These are phyloP conservation scores for Trametes sp. DNA, from an alignment of 1,284 basidiomycete species.

Conservation along the genomic window DNA sequence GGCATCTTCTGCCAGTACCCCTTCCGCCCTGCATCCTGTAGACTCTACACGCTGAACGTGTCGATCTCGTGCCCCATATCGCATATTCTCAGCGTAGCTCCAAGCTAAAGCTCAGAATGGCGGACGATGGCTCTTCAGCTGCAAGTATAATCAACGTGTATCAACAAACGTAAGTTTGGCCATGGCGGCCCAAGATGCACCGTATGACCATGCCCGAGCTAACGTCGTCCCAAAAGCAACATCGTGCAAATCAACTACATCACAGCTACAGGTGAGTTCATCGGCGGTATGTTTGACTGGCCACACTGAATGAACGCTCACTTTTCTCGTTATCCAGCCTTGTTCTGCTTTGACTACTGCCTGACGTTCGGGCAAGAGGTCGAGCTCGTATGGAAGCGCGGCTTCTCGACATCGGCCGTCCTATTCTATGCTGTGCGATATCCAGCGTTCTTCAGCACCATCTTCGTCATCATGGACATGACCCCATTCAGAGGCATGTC, in stretches of 20 bases:
- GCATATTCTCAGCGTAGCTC: too few relatives aligned
- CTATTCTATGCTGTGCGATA: constrained; percentile 19
- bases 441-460: constrained; percentile 13
- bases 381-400: constrained; percentile 7
- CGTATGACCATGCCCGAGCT: too few relatives aligned
- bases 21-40: too few relatives aligned
- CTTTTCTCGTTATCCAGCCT: not conserved
- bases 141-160: too few relatives aligned
- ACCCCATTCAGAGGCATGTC: not conserved
- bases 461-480: constrained; percentile 12
- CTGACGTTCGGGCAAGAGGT: constrained; percentile 20
- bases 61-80: too few relatives aligned
- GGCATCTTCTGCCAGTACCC: too few relatives aligned
- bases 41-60: too few relatives aligned
- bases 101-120: too few relatives aligned
- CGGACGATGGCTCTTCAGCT: too few relatives aligned
- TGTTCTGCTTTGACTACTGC: constrained; percentile 22
- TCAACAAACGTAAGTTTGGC: too few relatives aligned
- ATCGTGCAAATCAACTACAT: not conserved
- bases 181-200: too few relatives aligned
- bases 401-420: constrained; percentile 5
- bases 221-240: not conserved
- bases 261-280: not conserved
- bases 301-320: not conserved
- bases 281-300: too few relatives aligned